Conservation (phyloP, 2,329 filamentous ascomycete genomes). For the Balansia obtecta region DNA sequence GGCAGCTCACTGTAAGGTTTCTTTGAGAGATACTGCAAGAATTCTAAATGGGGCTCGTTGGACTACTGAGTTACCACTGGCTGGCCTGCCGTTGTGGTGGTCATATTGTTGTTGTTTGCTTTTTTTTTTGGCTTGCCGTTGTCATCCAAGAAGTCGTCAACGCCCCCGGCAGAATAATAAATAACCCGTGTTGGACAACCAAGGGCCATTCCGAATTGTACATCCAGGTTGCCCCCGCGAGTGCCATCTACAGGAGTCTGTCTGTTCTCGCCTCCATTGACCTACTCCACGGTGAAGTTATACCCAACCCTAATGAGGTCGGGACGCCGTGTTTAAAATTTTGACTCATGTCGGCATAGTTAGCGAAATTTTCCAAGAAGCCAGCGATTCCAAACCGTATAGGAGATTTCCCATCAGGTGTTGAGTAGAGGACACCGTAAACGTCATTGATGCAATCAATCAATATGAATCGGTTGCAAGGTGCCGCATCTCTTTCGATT, state of each 20-base stretch:
- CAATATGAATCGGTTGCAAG: constrained; percentile 14
- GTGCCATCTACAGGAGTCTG: constrained; percentile 26
- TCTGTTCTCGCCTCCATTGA: constrained; percentile 33
- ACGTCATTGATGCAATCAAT: constrained; percentile 30
- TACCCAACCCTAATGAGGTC: constrained; percentile 22
- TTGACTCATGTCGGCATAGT: constrained; percentile 26
- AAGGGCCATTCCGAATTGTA: constrained; percentile 35
- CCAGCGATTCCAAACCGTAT: constrained; percentile 34
- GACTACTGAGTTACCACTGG: too few species aligned
- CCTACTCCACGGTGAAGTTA: constrained; percentile 26
- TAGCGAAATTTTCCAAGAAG: constrained; percentile 36
- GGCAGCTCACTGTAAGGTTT: constrained; percentile 33
- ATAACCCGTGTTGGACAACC: constrained; percentile 30
- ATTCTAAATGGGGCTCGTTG: constrained; percentile 48
- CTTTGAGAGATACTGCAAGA: constrained; percentile 36
- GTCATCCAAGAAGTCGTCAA: constrained; percentile 27
- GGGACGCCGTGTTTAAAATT: constrained; percentile 27
- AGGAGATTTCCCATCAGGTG: constrained; percentile 16
- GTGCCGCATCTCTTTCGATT: not conserved
- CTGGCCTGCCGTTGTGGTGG: too few species aligned
- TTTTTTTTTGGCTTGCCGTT: too few species aligned
- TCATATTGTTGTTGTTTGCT: too few species aligned
- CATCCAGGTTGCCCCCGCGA: constrained; percentile 33
- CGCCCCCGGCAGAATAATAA: constrained; percentile 33
- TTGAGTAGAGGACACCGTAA: constrained; percentile 32